phyloP scores from a whole-genome alignment of 768 basidiomycete genomes.

The Gloeopeniophorella convolvens region DNA sequence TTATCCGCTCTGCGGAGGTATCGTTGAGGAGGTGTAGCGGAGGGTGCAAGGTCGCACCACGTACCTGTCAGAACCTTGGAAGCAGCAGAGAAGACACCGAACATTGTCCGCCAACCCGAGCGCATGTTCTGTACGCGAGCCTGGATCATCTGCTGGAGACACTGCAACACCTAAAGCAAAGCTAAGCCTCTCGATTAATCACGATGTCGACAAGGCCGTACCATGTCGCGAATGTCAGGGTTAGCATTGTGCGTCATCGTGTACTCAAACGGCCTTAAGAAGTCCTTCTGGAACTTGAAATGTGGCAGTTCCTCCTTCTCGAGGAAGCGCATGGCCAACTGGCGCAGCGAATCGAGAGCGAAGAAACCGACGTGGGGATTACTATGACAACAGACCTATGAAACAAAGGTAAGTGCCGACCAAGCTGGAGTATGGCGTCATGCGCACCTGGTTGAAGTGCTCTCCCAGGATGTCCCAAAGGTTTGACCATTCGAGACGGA shows the following conservation, averaged over 20 bases:
- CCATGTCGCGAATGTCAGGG: conserved; percentile 95
- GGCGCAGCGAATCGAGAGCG: conserved; percentile 91
- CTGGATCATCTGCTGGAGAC: conserved; percentile 98
- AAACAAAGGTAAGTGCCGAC: conserved; percentile 1
- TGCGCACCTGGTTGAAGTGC: conserved; percentile 90
- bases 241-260: conserved; percentile 97
- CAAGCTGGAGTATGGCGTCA: background rate
- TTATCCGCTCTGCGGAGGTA: conserved; percentile 67
- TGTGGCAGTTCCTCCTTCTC: conserved; percentile 98
- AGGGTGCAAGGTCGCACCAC: conserved; percentile 22
- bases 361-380: conserved; percentile 97
- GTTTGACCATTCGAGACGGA: conserved; percentile 96
- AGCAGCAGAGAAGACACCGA: conserved; percentile 95
- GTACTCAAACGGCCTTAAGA: conserved; percentile 95
- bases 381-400: conserved; percentile 94
- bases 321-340: conserved; percentile 96
- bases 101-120: conserved; percentile 99
- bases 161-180: conserved; percentile 75
- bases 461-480: conserved; percentile 97
- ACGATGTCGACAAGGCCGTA: conserved; percentile 26
- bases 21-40: conserved; percentile 3
- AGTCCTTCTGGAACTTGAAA: conserved; percentile 99
- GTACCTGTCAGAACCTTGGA: conserved; percentile 85
- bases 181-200: background rate
- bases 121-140: conserved; percentile 91